These are phyloP conservation scores for Begonia fuchsioides DNA, from an alignment of 306 rosid genomes.

Conservation along the genomic window DNA sequence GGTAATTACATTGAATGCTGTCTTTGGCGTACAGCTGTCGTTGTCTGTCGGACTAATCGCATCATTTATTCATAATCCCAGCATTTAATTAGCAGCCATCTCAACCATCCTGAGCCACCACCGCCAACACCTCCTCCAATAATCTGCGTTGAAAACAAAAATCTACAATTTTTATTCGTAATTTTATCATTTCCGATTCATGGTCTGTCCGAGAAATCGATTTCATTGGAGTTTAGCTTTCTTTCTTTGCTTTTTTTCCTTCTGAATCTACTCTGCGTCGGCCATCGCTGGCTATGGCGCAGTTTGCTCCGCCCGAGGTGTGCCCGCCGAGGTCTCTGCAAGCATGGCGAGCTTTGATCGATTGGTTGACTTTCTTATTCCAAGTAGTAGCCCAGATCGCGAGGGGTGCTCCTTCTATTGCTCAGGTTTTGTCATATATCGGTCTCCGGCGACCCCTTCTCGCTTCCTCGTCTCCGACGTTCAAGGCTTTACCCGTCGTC, in stretches of 20 bases:
- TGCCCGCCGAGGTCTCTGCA: slow-evolving; percentile 19
- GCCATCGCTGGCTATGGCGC: slow-evolving; percentile 13
- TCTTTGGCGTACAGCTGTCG: too few relatives aligned
- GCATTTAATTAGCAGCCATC: too few relatives aligned
- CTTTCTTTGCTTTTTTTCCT: not conserved
- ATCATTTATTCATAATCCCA: too few relatives aligned
- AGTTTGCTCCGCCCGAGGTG: slow-evolving; percentile 21
- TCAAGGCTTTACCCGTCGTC: slow-evolving; percentile 64
- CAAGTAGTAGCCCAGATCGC: slow-evolving; percentile 28
- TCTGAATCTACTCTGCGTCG: slow-evolving; percentile 5
- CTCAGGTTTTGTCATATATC: slow-evolving; percentile 22
- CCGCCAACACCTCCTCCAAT: too few relatives aligned
- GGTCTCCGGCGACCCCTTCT: slow-evolving; percentile 14
- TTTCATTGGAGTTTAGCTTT: too few relatives aligned
- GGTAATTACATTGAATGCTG: too few relatives aligned
- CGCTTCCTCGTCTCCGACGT: slow-evolving; percentile 27
- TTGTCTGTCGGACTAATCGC: too few relatives aligned
- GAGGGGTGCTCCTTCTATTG: slow-evolving; percentile 26
- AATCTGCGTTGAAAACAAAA: too few relatives aligned
- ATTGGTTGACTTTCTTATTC: slow-evolving; percentile 25
- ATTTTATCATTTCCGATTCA: too few relatives aligned
- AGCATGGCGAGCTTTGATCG: slow-evolving; percentile 27
- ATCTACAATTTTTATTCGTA: too few relatives aligned
- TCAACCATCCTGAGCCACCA: too few relatives aligned
- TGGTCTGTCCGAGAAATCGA: too few relatives aligned